Evolutionary conservation across 2,329 filamentous ascomycete species (phyloP).

Genomic region (Stenocarpella maydis): DNA sequence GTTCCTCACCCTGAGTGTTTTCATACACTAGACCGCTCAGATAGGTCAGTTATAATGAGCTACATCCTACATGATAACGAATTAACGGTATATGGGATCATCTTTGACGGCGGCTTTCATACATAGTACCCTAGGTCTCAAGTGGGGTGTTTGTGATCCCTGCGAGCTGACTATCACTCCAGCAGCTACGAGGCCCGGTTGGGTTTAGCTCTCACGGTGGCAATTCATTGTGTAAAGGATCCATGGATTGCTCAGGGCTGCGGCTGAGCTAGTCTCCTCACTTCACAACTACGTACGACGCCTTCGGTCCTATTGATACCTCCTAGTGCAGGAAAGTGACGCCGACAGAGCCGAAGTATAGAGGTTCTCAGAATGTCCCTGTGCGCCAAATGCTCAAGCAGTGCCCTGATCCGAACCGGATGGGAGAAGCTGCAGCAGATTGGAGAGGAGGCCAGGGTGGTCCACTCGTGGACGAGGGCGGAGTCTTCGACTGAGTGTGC

Average conservation of each 20-base stretch:
- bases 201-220: no score
- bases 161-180: neutral
- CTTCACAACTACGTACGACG: neutral
- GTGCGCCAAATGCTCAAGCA: neutral
- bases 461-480: neutral
- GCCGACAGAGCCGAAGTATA: accelerated
- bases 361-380: neutral
- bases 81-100: no score
- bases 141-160: neutral
- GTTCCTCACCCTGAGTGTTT: no score
- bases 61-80: no score
- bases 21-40: no score
- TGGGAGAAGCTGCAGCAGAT: conserved; percentile 6
- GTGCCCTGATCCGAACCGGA: neutral
- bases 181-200: no score
- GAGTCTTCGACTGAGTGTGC: neutral
- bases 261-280: neutral
- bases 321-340: no score
- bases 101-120: no score
- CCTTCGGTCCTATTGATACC: no score
- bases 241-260: neutral
- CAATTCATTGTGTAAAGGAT: no score
- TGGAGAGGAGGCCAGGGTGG: neutral
- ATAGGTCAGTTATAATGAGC: no score
- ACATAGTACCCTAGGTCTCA: neutral